phyloP scores from a whole-genome alignment of 2,329 filamentous ascomycete genomes.

The Talaromyces verruculosus region DNA sequence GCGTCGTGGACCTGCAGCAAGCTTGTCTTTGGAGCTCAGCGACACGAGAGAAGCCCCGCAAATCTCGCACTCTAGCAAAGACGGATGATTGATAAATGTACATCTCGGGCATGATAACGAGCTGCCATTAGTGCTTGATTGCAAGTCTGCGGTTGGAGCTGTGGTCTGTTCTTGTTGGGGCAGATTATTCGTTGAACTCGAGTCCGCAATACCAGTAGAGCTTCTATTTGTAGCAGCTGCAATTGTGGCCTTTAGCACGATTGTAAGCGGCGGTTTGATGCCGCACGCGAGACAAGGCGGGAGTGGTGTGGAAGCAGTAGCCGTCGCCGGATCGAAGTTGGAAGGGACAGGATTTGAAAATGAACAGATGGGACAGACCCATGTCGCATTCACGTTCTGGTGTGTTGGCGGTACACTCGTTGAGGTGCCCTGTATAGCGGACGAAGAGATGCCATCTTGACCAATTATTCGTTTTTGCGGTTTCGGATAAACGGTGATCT shows the following conservation, averaged over 20 bases:
- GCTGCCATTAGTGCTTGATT: conserved; percentile 17
- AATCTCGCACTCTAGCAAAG: conserved; percentile 81
- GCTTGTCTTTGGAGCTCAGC: conserved; percentile 45
- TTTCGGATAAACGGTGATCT: conserved; percentile 86
- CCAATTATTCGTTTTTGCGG: conserved; percentile 63
- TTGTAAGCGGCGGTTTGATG: conserved; percentile 81
- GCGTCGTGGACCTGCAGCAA: conserved; percentile 41
- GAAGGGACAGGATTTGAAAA: conserved; percentile 90
- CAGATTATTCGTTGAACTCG: conserved; percentile 25
- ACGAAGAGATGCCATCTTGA: conserved; percentile 55
- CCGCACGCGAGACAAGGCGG: conserved; percentile 90
- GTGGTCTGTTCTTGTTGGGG: conserved; percentile 10
- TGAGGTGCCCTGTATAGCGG: conserved; percentile 28
- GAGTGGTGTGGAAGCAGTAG: conserved; percentile 74
- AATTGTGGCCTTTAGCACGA: conserved; percentile 84
- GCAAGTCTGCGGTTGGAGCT: neutral
- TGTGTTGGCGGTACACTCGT: conserved; percentile 37
- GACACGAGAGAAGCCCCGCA: conserved; percentile 75
- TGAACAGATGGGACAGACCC: conserved; percentile 94
- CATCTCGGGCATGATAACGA: conserved; percentile 71
- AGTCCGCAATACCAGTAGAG: neutral
- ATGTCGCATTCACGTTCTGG: conserved; percentile 64
- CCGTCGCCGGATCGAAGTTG: conserved; percentile 85
- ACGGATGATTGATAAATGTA: conserved; percentile 91
- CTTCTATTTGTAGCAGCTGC: conserved; percentile 61